phyloP scores from a whole-genome alignment of 305 asterid species.

The Solanum hybrid region DNA sequence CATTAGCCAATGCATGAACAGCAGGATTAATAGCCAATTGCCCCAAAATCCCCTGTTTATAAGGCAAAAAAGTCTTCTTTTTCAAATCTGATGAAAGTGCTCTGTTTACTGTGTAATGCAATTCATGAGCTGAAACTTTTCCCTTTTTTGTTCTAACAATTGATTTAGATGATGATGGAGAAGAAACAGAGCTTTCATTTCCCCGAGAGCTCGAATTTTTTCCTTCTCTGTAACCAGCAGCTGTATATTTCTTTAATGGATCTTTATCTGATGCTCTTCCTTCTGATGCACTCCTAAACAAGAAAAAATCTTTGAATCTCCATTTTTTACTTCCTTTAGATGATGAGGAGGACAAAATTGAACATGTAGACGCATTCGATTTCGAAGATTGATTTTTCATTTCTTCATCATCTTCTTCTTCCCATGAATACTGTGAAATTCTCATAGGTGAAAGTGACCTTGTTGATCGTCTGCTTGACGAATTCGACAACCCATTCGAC shows the following conservation, averaged over 20 bases:
- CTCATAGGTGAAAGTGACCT: constrained; percentile 67
- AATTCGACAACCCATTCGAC: not conserved
- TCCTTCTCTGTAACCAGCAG: constrained; percentile 15
- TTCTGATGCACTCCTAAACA: constrained; percentile 81
- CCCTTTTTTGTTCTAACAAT: constrained; percentile 21
- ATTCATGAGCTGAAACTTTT: constrained; percentile 66
- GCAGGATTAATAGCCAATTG: constrained; percentile 56
- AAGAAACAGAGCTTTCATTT: constrained; percentile 12
- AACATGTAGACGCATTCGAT: not conserved
- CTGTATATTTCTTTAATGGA: constrained; percentile 51
- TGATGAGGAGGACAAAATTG: constrained; percentile 11
- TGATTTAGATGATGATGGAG: not conserved
- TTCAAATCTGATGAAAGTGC: constrained; percentile 63
- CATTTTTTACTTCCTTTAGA: constrained; percentile 41
- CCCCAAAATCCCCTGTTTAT: constrained; percentile 75
- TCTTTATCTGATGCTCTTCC: constrained; percentile 66
- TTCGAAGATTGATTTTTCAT: not conserved
- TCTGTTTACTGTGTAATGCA: constrained; percentile 62
- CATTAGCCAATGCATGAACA: constrained; percentile 56
- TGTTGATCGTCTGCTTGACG: constrained; percentile 43
- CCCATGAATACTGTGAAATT: constrained; percentile 31
- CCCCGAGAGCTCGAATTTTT: constrained; percentile 5
- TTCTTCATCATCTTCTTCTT: constrained; percentile 12
- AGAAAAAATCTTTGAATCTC: constrained; percentile 61
- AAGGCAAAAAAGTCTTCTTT: constrained; percentile 76